Evolutionary conservation across 2,329 filamentous ascomycete species (phyloP).

Genomic region (Pezicula rhizophila): DNA sequence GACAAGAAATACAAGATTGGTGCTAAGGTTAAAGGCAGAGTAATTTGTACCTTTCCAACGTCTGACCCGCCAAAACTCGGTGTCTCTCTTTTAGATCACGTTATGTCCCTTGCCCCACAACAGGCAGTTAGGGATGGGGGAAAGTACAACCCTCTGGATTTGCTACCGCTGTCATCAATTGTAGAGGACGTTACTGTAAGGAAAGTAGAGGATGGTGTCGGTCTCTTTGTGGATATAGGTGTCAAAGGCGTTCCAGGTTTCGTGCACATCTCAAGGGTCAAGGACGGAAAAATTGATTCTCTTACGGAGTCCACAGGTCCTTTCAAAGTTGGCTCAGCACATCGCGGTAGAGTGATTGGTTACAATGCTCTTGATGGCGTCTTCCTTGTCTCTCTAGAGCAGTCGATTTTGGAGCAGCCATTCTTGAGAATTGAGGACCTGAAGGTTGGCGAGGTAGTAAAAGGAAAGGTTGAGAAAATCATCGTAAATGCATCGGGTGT

Average conservation of each 20-base stretch:
- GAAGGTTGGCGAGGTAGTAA: conserved; percentile 71
- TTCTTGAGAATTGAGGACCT: conserved; percentile 92
- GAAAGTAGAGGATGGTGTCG: conserved; percentile 73
- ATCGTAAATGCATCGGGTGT: conserved; percentile 73
- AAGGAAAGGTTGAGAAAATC: conserved; percentile 79
- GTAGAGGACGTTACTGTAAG: conserved; percentile 73
- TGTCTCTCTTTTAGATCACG: conserved; percentile 81
- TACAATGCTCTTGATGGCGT: conserved; percentile 85
- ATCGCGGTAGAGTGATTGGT: conserved; percentile 75
- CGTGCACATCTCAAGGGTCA: conserved; percentile 88
- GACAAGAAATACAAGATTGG: conserved; percentile 76
- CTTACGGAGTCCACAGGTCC: conserved; percentile 71
- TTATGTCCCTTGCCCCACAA: conserved; percentile 52
- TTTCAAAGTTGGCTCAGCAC: conserved; percentile 71
- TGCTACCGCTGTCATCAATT: conserved; percentile 66
- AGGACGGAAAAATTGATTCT: conserved; percentile 82
- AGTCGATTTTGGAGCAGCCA: conserved; percentile 74
- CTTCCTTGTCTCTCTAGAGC: conserved; percentile 79
- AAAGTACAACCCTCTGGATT: conserved; percentile 45
- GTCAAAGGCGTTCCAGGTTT: conserved; percentile 70
- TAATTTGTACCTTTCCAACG: conserved; percentile 81
- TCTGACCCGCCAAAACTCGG: conserved; percentile 78
- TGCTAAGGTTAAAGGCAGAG: conserved; percentile 75
- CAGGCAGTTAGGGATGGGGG: conserved; percentile 38
- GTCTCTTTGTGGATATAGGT: conserved; percentile 72